Conservation (phyloP, 306 rosid species). For the Vigna unguiculata region DNA sequence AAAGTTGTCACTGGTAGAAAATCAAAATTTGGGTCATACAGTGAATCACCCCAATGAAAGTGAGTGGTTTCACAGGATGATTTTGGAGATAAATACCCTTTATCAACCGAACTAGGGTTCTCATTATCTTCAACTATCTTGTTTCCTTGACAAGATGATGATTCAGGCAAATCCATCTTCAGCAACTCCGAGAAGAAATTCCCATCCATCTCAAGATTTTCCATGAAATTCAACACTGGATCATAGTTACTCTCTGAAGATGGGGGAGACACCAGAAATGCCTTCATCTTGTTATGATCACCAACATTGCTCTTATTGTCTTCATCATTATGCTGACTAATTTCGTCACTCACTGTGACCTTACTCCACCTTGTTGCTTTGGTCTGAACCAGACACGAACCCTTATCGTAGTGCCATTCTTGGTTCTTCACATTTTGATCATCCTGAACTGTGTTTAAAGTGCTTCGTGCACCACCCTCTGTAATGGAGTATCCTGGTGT, state of each 20-base stretch:
- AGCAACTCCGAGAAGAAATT: conserved; percentile 55
- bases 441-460: background rate
- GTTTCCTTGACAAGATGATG: conserved; percentile 26
- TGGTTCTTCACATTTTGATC: background rate
- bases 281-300: background rate
- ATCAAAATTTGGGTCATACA: conserved; percentile 45
- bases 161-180: conserved; percentile 49
- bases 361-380: conserved; percentile 69
- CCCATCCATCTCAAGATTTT: conserved; percentile 57
- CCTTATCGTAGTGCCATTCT: conserved; percentile 4
- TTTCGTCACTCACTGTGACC: conserved; percentile 35
- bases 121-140: conserved; percentile 8
- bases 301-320: background rate
- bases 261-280: background rate
- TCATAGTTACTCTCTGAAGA: conserved; percentile 26
- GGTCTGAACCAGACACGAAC: conserved; percentile 49
- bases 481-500: conserved; percentile 14
- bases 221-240: conserved; percentile 44
- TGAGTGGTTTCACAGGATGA: conserved; percentile 12
- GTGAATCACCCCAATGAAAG: conserved; percentile 43
- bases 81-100: conserved; percentile 11
- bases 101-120: background rate
- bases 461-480: background rate
- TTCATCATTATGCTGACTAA: background rate
- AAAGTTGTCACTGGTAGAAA: conserved; percentile 43